These are phyloP conservation scores for Macrophomina tecta DNA, from an alignment of 2,329 filamentous ascomycete species.

Conservation along the genomic window DNA sequence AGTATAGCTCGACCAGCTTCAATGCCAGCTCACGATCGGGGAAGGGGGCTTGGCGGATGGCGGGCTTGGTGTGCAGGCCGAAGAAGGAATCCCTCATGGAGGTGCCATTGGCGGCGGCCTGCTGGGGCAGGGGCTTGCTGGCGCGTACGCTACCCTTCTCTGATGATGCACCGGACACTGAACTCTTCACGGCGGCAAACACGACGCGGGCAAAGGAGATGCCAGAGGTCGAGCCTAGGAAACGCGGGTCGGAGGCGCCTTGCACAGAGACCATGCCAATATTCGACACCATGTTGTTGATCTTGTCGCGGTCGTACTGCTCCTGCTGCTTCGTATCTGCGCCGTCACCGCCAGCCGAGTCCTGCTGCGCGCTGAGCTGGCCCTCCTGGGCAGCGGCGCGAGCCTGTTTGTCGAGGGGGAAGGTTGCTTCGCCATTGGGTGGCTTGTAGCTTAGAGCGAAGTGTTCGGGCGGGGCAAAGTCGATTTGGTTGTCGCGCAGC, in stretches of 20 bases:
- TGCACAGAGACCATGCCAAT: conserved; percentile 79
- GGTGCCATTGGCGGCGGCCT: conserved; percentile 64
- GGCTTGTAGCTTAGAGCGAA: conserved; percentile 58
- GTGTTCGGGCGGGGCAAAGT: conserved; percentile 72
- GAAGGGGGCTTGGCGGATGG: conserved; percentile 83
- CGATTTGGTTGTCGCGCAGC: conserved; percentile 70
- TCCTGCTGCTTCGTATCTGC: conserved; percentile 50
- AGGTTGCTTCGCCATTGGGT: conserved; percentile 42
- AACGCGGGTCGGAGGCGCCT: conserved; percentile 77
- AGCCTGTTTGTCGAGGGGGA: conserved; percentile 28
- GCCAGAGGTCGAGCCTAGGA: conserved; percentile 83
- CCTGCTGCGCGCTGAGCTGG: conserved; percentile 36
- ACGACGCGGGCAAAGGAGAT: conserved; percentile 95
- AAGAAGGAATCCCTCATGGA: conserved; percentile 97
- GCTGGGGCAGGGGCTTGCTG: conserved; percentile 60
- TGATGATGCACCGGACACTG: conserved; percentile 60
- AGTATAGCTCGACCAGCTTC: conserved; percentile 81
- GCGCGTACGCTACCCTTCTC: conserved; percentile 69
- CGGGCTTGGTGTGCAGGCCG: conserved; percentile 89
- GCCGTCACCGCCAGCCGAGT: conserved; percentile 31
- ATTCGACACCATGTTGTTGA: conserved; percentile 72
- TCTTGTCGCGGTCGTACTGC: conserved; percentile 63
- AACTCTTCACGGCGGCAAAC: conserved; percentile 88
- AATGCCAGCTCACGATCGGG: conserved; percentile 76
- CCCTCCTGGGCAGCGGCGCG: conserved; percentile 28